Base-by-base conservation (phyloP, 2,329 filamentous ascomycete species). In the Helotiales sp. region DNA sequence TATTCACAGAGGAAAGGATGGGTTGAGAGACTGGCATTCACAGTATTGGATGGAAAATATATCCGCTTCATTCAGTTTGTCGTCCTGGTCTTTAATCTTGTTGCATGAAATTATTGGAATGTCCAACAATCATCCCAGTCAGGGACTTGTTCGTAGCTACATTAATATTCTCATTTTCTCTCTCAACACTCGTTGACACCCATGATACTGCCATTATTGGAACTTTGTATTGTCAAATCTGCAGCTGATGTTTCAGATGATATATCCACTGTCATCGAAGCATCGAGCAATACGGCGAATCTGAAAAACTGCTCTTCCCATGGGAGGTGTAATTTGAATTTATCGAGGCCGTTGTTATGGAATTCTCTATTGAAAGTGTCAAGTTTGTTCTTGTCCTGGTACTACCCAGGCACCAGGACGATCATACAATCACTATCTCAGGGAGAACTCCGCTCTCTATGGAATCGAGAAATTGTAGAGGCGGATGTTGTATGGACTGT, bases 261-360 rank as follows among this genome's bases (percentile, higher is more conserved):
- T 69, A 75, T 79, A 0, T 80, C 81, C 0, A 78, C 78, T 0
- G 82, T 84, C 6, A 37, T 80, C 0, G 60, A 78, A 2, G 82
- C 81, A 15, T 15, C 37, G 13, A 40, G 37, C 6, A 17, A 2
- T 40, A n/a, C n/a, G n/a, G n/a, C n/a, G 37, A 15, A 40, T 40
- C 37, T 40, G 0, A 52, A 76, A 5, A 61, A 76, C 7, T 84
- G 82, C 58, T 78, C 80, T 0, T 72, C 76, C 3, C n/a, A n/a
- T n/a, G n/a, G n/a, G n/a, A n/a, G n/a, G n/a, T n/a, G n/a, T n/a
- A n/a, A n/a, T n/a, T n/a, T n/a, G n/a, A n/a, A n/a, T n/a, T n/a
- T n/a, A n/a, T 40, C 37, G 13, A 40, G 13, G 37, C 11, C 10
- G 17, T 40, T 11, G 37, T 15, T 40, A 40, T 15, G 11, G 37